Percentiles rank a stretch among this genome's conserved stretches.
Conservation (phyloP, 140 eudicot species). For the Senecio squalidus region DNA sequence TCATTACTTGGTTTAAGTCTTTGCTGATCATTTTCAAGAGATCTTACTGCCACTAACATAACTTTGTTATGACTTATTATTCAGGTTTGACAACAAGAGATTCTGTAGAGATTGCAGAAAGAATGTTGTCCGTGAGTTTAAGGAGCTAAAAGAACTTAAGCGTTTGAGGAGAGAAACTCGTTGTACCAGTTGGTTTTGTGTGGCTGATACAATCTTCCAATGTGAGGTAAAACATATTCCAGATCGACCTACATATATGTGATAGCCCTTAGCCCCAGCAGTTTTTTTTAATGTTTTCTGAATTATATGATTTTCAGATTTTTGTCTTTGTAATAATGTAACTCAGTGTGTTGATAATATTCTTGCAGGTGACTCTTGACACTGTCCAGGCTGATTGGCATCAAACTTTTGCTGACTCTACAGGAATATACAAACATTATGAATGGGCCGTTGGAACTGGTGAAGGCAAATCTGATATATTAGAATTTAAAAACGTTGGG, state of each 20-base stretch:
- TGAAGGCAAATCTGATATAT: constrained; percentile 91
- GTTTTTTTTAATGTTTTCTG: too few species aligned
- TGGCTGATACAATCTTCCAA: constrained; percentile 84
- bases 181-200: constrained; percentile 94
- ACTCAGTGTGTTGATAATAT: constrained; percentile 18
- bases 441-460: constrained; percentile 98
- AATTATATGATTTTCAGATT: not conserved
- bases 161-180: constrained; percentile 79
- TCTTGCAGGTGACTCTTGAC: constrained; percentile 72
- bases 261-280: too few species aligned
- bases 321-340: not conserved
- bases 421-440: constrained; percentile 77
- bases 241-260: not conserved
- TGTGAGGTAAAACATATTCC: constrained; percentile 66
- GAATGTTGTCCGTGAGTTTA: constrained; percentile 92
- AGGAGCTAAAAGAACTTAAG: constrained; percentile 90
- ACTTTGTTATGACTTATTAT: constrained; percentile 11
- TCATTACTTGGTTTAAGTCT: constrained; percentile 8
- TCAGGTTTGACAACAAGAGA: constrained; percentile 98
- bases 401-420: constrained; percentile 64
- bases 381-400: constrained; percentile 92
- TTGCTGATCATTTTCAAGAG: constrained; percentile 8
- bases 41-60: not conserved
- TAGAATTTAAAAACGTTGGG: constrained; percentile 92
- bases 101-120: constrained; percentile 98